A percentile compares a stretch with the other conserved stretches of the same genome.
Evolutionary conservation across 305 asterid genomes (phyloP).

Genomic region (Coffea humblotiana): DNA sequence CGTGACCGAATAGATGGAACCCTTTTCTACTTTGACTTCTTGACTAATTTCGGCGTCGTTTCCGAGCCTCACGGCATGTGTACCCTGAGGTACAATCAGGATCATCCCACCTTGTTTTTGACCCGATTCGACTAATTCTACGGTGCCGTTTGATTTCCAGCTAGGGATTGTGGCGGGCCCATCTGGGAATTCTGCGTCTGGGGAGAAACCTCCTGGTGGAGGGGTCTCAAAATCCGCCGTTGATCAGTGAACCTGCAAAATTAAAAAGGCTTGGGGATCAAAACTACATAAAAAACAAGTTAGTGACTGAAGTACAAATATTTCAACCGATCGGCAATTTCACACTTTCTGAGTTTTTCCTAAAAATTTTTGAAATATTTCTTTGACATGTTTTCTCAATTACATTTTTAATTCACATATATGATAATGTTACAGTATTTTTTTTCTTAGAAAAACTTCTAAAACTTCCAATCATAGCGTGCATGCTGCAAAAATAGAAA

Average conservation of each 20-base stretch:
- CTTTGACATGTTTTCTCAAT: background rate
- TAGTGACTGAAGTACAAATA: too few species aligned
- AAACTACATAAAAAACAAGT: too few species aligned
- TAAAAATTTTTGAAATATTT: too few species aligned
- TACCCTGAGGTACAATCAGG: conserved; percentile 83
- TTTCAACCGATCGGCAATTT: too few species aligned
- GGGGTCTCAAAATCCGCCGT: conserved; percentile 91
- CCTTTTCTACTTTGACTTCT: conserved; percentile 66
- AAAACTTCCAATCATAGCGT: too few species aligned
- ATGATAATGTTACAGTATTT: too few species aligned
- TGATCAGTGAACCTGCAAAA: conserved; percentile 58
- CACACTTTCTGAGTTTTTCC: too few species aligned
- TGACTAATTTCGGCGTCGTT: conserved; percentile 92
- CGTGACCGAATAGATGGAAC: conserved; percentile 72
- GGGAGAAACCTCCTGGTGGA: conserved; percentile 71
- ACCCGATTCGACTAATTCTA: conserved; percentile 81
- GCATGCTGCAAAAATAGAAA: too few species aligned
- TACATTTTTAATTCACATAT: too few species aligned
- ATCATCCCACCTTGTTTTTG: conserved; percentile 95
- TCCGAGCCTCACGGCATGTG: conserved; percentile 76
- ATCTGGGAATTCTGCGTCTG: conserved; percentile 40
- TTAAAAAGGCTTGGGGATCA: background rate
- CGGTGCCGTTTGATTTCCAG: conserved; percentile 79
- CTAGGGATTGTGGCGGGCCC: conserved; percentile 59
- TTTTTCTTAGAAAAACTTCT: too few species aligned